A percentile compares a stretch with the other conserved stretches of the same genome.
These are phyloP conservation scores for Eimeria praecox DNA, from an alignment of 169 alveolate genomes.

Conservation along the genomic window DNA sequence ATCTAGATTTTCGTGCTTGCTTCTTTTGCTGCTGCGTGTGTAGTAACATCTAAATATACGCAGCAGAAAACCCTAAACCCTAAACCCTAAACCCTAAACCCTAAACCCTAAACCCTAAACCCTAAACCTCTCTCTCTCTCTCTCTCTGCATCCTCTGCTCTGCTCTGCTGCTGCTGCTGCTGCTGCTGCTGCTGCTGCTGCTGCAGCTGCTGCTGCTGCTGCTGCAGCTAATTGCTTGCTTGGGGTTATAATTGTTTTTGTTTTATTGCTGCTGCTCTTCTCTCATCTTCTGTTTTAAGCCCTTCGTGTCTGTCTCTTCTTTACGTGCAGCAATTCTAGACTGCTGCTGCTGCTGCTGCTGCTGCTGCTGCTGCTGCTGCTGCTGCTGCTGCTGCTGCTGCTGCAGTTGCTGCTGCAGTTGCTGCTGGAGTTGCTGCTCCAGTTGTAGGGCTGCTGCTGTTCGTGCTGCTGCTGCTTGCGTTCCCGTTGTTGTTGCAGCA, in stretches of 20 bases:
- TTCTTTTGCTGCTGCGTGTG: conserved; percentile 11
- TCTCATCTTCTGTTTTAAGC: neutral
- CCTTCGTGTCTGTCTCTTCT: neutral
- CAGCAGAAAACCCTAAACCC: no score
- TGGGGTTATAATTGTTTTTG: neutral
- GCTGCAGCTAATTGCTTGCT: neutral
- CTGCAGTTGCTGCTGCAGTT: conserved; percentile 13
- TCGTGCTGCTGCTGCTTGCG: no score
- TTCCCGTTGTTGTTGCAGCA: neutral
- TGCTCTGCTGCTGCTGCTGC: neutral
- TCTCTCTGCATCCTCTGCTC: no score
- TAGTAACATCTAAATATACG: no score
- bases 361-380: conserved; percentile 31
- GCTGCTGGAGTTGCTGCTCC: no score
- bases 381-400: conserved; percentile 14
- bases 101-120: no score
- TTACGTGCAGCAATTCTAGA: neutral
- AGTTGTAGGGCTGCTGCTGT: no score
- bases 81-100: no score
- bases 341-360: neutral
- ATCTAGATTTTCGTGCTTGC: neutral
- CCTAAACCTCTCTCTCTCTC: no score
- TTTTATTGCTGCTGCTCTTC: neutral
- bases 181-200: conserved; percentile 22
- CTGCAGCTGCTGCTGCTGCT: conserved; percentile 8